Conservation (phyloP, 1,284 basidiomycete genomes). For the Heterobasidion occidentale region DNA sequence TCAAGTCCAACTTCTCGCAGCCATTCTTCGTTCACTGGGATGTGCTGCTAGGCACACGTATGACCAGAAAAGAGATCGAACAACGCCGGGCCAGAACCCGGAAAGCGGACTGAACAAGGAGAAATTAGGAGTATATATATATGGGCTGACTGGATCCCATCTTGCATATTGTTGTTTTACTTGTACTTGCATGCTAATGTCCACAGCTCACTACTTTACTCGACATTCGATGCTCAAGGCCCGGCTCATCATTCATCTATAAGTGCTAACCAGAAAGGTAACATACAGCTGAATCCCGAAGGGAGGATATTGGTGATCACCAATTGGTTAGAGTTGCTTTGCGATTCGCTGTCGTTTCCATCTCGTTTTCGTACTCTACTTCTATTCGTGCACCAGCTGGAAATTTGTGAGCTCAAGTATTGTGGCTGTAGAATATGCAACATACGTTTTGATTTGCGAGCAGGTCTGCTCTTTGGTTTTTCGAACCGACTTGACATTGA, state of each 20-base stretch:
- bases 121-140: not conserved
- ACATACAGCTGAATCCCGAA: too few species aligned
- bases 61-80: conserved; percentile 68
- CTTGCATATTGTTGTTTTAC: not conserved
- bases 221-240: not conserved
- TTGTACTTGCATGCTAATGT: not conserved
- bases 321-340: conserved; percentile 2
- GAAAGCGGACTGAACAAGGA: conserved; percentile 2
- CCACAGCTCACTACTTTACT: not conserved
- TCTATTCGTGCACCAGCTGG: conserved; percentile 12
- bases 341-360: conserved; percentile 1
- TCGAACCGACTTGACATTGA: conserved; percentile 1
- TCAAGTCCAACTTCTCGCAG: conserved; percentile 95
- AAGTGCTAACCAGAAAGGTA: too few species aligned
- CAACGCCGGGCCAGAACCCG: conserved; percentile 17
- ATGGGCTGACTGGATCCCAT: not conserved
- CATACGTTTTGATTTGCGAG: conserved; percentile 12
- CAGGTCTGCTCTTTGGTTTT: not conserved
- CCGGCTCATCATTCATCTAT: too few species aligned
- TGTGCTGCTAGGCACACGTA: conserved; percentile 69
- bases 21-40: conserved; percentile 94
- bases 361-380: conserved; percentile 9
- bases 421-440: not conserved
- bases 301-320: not conserved
- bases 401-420: not conserved